These are phyloP conservation scores for Aeschynomene evenia DNA, from an alignment of 306 rosid species.

Conservation along the genomic window DNA sequence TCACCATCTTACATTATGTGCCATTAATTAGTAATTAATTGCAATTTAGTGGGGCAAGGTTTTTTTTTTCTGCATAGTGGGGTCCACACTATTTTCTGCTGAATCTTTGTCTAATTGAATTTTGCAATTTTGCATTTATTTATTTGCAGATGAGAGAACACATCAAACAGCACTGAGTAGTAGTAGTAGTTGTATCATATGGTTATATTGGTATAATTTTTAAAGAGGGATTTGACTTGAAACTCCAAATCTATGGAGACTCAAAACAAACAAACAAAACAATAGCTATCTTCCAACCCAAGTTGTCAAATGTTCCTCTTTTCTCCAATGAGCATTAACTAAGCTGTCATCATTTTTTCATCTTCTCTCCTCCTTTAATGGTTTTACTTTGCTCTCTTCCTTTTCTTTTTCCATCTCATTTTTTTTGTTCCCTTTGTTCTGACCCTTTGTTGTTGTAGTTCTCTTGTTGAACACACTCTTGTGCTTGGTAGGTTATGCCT, in stretches of 20 bases:
- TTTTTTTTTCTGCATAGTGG: neutral
- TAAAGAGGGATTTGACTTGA: constrained; percentile 31
- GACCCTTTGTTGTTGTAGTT: constrained; percentile 31
- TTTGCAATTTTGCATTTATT: constrained; percentile 2
- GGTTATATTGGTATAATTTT: neutral
- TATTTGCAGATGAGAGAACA: neutral
- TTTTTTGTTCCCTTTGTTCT: constrained; percentile 3
- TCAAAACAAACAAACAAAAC: constrained; percentile 38
- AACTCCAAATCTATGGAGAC: constrained; percentile 8
- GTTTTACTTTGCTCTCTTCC: constrained; percentile 42
- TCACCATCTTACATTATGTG: constrained; percentile 9
- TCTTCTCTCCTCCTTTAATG: constrained; percentile 47
- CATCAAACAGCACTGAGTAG: constrained; percentile 2
- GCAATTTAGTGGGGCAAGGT: neutral
- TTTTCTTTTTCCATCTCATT: neutral
- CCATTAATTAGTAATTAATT: constrained; percentile 16
- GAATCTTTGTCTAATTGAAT: constrained; percentile 34
- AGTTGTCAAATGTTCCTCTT: constrained; percentile 44
- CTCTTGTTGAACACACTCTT: constrained; percentile 52
- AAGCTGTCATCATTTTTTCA: constrained; percentile 45
- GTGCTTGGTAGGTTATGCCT: constrained; percentile 82
- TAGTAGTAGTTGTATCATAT: constrained; percentile 1
- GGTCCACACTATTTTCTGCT: constrained; percentile 25
- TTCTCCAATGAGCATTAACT: constrained; percentile 46
- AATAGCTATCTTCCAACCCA: constrained; percentile 63